Conservation (phyloP, 2,329 filamentous ascomycete species). For the Cladorrhinum sp. region DNA sequence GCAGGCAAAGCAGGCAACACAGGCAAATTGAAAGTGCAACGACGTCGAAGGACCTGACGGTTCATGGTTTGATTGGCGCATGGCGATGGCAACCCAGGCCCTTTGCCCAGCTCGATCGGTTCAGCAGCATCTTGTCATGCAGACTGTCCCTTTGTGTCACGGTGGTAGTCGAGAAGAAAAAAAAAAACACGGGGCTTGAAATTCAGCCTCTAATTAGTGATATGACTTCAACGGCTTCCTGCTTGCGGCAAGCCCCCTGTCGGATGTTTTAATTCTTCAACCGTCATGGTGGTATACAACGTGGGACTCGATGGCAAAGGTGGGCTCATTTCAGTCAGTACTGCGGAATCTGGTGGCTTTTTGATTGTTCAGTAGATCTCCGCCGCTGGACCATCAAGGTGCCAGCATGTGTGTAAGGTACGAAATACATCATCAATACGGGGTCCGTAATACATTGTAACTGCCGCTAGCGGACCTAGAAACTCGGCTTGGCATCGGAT, state of each 20-base stretch:
- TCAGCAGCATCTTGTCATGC: not conserved
- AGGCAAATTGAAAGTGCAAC: not conserved
- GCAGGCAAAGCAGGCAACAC: not conserved
- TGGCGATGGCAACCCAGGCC: not conserved
- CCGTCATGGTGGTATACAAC: not conserved
- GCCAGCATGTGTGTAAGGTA: not conserved
- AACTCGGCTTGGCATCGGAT: constrained; percentile 8
- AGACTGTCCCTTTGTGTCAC: not conserved
- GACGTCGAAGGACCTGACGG: not conserved
- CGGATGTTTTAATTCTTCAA: not conserved
- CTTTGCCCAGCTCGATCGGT: not conserved
- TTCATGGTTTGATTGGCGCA: not conserved
- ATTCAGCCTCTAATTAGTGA: not conserved
- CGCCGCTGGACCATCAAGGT: not conserved
- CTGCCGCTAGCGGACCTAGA: not conserved
- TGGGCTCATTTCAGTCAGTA: no score
- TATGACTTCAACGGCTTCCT: not conserved
- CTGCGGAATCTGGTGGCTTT: no score
- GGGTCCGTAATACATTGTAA: not conserved
- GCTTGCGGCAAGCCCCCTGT: not conserved
- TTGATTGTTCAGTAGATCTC: not conserved
- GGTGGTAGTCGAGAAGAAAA: not conserved
- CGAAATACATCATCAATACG: not conserved
- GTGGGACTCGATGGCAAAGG: not conserved
- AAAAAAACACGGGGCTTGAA: not conserved